These are phyloP conservation scores for Russula sp. DNA, from an alignment of 768 basidiomycete genomes.

Conservation along the genomic window DNA sequence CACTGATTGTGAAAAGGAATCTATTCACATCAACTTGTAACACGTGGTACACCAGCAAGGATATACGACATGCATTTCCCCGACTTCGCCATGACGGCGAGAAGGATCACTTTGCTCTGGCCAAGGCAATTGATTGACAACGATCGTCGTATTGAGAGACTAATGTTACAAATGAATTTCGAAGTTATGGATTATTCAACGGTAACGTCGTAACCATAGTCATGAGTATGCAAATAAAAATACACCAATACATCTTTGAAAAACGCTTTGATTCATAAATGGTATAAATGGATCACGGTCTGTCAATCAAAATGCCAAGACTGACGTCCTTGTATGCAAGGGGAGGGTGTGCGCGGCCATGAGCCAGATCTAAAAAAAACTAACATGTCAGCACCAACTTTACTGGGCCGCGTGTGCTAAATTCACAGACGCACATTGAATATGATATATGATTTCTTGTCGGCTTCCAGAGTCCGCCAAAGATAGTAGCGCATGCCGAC, in stretches of 20 bases:
- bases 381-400: slow-evolving; percentile 13
- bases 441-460: slow-evolving; percentile 23
- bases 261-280: slow-evolving; percentile 16
- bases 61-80: not conserved
- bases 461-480: slow-evolving; percentile 20
- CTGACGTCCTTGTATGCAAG: slow-evolving; percentile 17
- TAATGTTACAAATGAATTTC: slow-evolving; percentile 8
- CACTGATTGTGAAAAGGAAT: too few species aligned
- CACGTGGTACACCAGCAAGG: too few species aligned
- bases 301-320: slow-evolving; percentile 19
- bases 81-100: not conserved
- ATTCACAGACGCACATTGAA: slow-evolving; percentile 23
- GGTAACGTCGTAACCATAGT: slow-evolving; percentile 11
- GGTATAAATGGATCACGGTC: slow-evolving; percentile 11
- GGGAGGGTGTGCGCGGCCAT: slow-evolving; percentile 20
- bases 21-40: too few species aligned
- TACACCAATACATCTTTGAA: slow-evolving; percentile 13
- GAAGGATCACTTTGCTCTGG: not conserved
- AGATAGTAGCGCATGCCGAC: slow-evolving; percentile 22
- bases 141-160: slow-evolving; percentile 6
- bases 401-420: slow-evolving; percentile 5
- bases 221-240: slow-evolving; percentile 17
- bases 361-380: slow-evolving; percentile 18
- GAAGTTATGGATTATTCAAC: slow-evolving; percentile 19
- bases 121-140: slow-evolving; percentile 4